Percentiles rank a stretch among this genome's conserved stretches.
These are phyloP conservation scores for Endothia cerciana DNA, from an alignment of 2,329 filamentous ascomycete genomes.

Conservation along the genomic window DNA sequence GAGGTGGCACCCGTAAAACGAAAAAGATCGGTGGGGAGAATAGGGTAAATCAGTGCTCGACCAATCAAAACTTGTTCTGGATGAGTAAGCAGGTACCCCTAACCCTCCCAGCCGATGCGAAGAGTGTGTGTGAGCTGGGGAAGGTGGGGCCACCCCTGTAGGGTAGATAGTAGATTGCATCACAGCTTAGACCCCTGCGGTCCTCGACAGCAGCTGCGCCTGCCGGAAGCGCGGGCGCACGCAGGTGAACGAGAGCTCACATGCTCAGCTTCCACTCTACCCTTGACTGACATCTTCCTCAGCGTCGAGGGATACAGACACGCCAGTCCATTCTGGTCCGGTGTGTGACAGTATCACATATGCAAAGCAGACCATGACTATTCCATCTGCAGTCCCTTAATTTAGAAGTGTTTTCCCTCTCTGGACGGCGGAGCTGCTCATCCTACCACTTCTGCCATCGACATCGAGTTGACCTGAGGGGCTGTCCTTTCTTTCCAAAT, in stretches of 20 bases:
- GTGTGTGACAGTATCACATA: slow-evolving; percentile 9
- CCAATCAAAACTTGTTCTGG: slow-evolving; percentile 7
- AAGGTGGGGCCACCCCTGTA: slow-evolving; percentile 10
- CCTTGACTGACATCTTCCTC: slow-evolving; percentile 1
- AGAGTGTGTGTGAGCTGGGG: neutral
- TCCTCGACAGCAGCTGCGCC: neutral
- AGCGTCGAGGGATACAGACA: neutral
- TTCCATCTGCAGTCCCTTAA: neutral
- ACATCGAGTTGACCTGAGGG: neutral
- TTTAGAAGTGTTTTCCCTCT: neutral
- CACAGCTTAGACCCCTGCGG: slow-evolving; percentile 10
- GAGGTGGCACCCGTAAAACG: slow-evolving; percentile 13
- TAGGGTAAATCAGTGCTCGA: slow-evolving; percentile 10
- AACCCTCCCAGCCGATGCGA: neutral
- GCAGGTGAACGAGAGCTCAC: slow-evolving; percentile 12
- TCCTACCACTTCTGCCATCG: neutral
- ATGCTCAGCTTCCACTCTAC: slow-evolving; percentile 11
- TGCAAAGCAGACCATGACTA: slow-evolving; percentile 1
- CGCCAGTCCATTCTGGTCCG: neutral
- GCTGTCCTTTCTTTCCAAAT: slow-evolving; percentile 1
- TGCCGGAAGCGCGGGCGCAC: neutral
- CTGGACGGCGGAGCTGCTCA: neutral
- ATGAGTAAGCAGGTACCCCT: neutral
- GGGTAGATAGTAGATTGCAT: slow-evolving; percentile 5
- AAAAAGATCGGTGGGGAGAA: slow-evolving; percentile 19